Evolutionary conservation across 148 eudicot genomes (phyloP).

Genomic region (Chenopodium album): DNA sequence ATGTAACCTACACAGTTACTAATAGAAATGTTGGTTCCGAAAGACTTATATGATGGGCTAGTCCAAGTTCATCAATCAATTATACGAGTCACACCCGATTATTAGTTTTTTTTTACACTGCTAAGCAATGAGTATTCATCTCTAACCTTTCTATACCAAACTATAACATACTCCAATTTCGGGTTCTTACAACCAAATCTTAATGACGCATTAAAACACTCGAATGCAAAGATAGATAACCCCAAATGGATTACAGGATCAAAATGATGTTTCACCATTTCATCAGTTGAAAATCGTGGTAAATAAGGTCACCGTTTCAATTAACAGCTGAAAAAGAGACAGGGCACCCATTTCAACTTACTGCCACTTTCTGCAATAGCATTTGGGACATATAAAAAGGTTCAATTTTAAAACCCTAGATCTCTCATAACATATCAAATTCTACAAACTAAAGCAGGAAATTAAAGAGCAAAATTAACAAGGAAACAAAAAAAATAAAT

Average conservation of each 20-base stretch:
- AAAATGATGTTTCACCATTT: background rate
- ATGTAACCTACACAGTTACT: too few species aligned
- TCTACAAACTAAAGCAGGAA: background rate
- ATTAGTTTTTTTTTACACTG: background rate
- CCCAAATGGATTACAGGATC: background rate
- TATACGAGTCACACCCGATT: background rate
- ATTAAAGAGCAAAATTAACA: background rate
- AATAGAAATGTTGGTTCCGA: background rate
- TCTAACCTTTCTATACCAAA: too few species aligned
- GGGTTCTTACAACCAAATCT: background rate
- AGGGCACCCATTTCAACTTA: background rate
- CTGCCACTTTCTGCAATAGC: background rate
- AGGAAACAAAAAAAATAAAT: too few species aligned
- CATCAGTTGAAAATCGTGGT: background rate
- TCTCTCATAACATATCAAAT: conserved; percentile 10
- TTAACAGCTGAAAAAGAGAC: background rate
- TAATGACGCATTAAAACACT: background rate
- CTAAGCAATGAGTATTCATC: too few species aligned
- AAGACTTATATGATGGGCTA: background rate
- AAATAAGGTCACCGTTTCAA: background rate
- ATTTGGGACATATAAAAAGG: background rate
- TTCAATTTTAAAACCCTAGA: conserved; percentile 2
- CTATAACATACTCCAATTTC: background rate
- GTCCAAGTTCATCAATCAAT: background rate
- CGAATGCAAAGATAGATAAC: background rate